A percentile compares a stretch with the other conserved stretches of the same genome.
phyloP scores from a whole-genome alignment of 75 land plant species.

The Adiantum capillusveneris region DNA sequence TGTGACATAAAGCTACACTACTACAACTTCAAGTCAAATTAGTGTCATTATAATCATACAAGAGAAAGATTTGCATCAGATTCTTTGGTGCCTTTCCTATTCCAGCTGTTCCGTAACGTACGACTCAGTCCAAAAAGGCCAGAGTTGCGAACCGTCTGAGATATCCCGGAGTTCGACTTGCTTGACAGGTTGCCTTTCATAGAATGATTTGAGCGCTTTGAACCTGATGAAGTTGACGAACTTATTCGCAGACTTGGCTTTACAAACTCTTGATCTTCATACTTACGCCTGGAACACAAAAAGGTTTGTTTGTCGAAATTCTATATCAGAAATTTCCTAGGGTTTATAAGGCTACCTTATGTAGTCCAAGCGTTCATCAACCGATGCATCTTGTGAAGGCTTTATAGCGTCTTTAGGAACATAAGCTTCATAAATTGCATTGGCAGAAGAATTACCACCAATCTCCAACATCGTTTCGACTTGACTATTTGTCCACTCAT shows the following conservation, averaged over 20 bases:
- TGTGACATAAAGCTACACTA: too few relatives aligned
- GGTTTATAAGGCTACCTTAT: constrained; percentile 48
- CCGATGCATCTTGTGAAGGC: constrained; percentile 58
- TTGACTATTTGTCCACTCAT: constrained; percentile 79
- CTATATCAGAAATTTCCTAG: background rate
- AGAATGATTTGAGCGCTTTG: constrained; percentile 18
- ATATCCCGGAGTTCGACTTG: constrained; percentile 1
- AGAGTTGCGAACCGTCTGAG: constrained; percentile 14
- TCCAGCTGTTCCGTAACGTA: constrained; percentile 3
- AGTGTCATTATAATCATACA: background rate
- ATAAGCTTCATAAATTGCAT: constrained; percentile 77
- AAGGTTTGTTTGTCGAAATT: too few relatives aligned
- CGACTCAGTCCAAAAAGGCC: constrained; percentile 3
- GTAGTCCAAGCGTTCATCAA: constrained; percentile 53
- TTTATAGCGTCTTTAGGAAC: constrained; percentile 51
- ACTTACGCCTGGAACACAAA: constrained; percentile 54
- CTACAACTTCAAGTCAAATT: background rate
- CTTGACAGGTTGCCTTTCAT: constrained; percentile 23
- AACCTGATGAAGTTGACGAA: constrained; percentile 24
- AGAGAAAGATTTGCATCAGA: background rate
- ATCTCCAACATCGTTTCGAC: constrained; percentile 67
- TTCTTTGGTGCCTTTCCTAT: background rate
- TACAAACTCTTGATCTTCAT: constrained; percentile 81
- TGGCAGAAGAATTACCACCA: constrained; percentile 87
- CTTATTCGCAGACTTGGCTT: constrained; percentile 58